A percentile compares a stretch with the other conserved stretches of the same genome.
Conservation (phyloP, 306 rosid genomes). For the Elaeagnus macrophylla region DNA sequence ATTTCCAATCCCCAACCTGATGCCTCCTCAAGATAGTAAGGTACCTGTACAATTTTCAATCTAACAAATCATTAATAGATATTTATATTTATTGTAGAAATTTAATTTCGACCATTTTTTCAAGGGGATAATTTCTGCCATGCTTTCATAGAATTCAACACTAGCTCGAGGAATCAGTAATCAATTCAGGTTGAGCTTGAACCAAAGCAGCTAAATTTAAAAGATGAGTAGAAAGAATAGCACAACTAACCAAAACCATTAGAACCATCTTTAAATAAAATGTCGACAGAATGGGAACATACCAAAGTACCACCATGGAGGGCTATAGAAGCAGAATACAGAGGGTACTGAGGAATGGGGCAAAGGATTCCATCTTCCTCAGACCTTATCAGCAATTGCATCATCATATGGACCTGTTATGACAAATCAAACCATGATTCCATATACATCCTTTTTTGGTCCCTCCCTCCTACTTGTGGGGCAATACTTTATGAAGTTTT, state of each 20-base stretch:
- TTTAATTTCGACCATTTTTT: too few relatives aligned
- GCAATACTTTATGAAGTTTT: too few relatives aligned
- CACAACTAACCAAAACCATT: too few relatives aligned
- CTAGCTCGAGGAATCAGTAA: neutral
- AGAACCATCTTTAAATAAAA: too few relatives aligned
- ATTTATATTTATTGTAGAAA: too few relatives aligned
- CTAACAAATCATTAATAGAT: too few relatives aligned
- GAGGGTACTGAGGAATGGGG: constrained; percentile 90
- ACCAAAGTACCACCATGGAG: constrained; percentile 89
- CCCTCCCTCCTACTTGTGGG: too few relatives aligned
- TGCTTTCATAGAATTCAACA: too few relatives aligned
- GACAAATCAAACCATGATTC: constrained; percentile 8
- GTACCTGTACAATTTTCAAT: constrained; percentile 37
- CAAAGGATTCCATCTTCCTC: constrained; percentile 78
- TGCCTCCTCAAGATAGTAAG: constrained; percentile 81
- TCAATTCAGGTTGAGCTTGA: neutral
- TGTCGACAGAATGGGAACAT: neutral
- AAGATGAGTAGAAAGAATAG: too few relatives aligned
- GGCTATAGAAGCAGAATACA: constrained; percentile 87
- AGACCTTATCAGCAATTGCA: constrained; percentile 69
- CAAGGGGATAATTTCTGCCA: too few relatives aligned
- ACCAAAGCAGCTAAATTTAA: neutral
- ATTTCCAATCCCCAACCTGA: constrained; percentile 80
- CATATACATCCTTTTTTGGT: too few relatives aligned
- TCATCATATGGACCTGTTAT: constrained; percentile 78